A percentile compares a stretch with the other conserved stretches of the same genome.
phyloP scores from a whole-genome alignment of 2,329 filamentous ascomycete genomes.

The Byssochlamys sp. region DNA sequence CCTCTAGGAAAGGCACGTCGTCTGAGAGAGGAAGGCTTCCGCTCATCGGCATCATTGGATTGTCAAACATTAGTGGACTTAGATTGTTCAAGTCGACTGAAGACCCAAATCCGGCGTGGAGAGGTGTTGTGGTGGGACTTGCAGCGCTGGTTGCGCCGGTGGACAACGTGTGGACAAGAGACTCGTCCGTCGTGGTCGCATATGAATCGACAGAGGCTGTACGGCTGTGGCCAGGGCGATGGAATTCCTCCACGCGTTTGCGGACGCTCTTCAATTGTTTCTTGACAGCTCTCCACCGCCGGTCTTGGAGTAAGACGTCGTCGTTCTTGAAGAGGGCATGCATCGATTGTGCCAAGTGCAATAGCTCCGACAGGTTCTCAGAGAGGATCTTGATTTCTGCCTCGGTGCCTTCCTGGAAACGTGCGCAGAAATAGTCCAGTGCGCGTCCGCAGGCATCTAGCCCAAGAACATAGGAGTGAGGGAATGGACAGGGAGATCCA shows the following conservation, averaged over 20 bases:
- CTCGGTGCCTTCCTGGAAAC: not conserved
- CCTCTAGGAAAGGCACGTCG: not conserved
- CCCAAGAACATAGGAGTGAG: constrained; percentile 5
- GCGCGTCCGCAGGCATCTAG: constrained; percentile 10
- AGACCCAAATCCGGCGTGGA: not conserved
- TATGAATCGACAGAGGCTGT: not conserved
- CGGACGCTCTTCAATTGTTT: not conserved
- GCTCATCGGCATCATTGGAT: not conserved
- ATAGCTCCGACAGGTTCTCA: not conserved
- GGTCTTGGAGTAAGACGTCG: not conserved
- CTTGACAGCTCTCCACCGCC: not conserved
- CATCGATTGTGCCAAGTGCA: not conserved
- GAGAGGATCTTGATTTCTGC: not conserved
- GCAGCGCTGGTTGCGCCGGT: not conserved
- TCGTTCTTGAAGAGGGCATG: not conserved
- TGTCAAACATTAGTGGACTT: not conserved
- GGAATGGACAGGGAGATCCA: not conserved
- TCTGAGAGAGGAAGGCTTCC: not conserved
- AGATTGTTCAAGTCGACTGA: not conserved
- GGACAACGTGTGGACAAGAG: not conserved
- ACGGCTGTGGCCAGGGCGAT: not conserved
- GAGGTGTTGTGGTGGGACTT: not conserved
- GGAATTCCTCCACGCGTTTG: not conserved
- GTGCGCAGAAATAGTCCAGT: constrained; percentile 5
- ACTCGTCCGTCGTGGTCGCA: not conserved